Conservation (phyloP, 331 rosid species). For the Saraca asoca region DNA sequence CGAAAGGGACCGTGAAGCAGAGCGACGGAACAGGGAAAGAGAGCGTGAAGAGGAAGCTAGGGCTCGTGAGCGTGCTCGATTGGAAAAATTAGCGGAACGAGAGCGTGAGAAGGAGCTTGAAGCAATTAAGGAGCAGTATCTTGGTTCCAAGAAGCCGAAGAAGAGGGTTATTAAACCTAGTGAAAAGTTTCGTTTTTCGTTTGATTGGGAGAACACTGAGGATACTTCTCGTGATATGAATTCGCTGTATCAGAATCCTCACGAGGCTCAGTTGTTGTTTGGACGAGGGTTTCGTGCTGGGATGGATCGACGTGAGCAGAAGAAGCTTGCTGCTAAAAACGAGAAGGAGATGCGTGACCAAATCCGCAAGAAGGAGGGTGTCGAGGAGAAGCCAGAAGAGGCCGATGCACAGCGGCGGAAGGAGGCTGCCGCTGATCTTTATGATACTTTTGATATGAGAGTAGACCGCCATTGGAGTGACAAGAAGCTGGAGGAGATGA, state of each 20-base stretch:
- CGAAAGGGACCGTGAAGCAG: constrained; percentile 48
- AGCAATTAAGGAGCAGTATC: constrained; percentile 76
- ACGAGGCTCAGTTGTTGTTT: constrained; percentile 81
- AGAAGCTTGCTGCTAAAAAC: constrained; percentile 84
- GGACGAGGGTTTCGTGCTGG: constrained; percentile 89
- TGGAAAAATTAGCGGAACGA: constrained; percentile 69
- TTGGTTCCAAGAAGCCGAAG: constrained; percentile 81
- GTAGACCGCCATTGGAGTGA: constrained; percentile 89
- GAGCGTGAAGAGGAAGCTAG: constrained; percentile 41
- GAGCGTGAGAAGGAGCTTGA: constrained; percentile 81
- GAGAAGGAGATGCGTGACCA: constrained; percentile 85
- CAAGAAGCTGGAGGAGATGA: constrained; percentile 86
- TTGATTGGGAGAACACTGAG: constrained; percentile 90
- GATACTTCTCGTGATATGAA: constrained; percentile 91
- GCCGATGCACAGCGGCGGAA: constrained; percentile 75
- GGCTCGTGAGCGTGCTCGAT: constrained; percentile 58
- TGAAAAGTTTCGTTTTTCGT: constrained; percentile 86
- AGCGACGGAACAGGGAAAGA: constrained; percentile 30
- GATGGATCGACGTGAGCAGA: constrained; percentile 88
- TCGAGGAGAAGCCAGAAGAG: constrained; percentile 84
- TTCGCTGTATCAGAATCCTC: constrained; percentile 75
- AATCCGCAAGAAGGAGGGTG: constrained; percentile 65
- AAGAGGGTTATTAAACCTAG: constrained; percentile 88
- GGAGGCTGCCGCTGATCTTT: constrained; percentile 71
- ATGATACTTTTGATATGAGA: constrained; percentile 84